Conservation (phyloP, 2,329 filamentous ascomycete genomes). For the Lanzia echinophila region DNA sequence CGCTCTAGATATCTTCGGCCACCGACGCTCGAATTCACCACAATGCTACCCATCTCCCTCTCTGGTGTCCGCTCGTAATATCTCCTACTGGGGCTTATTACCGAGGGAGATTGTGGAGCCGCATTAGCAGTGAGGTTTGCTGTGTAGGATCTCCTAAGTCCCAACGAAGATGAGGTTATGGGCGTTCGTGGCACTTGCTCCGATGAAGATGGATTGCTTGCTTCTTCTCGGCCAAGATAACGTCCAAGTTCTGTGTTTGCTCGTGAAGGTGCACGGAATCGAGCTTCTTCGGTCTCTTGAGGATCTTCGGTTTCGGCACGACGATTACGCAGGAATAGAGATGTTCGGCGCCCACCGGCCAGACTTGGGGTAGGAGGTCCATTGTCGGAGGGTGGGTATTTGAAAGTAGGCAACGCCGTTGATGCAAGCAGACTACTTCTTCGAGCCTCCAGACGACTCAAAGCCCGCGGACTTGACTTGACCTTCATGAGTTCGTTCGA, state of each 20-base stretch:
- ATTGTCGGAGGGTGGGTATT: slow-evolving; percentile 25
- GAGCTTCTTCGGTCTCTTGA: slow-evolving; percentile 36
- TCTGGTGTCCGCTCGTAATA: slow-evolving; percentile 9
- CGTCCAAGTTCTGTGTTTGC: slow-evolving; percentile 49
- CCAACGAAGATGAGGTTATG: neutral
- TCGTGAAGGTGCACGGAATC: slow-evolving; percentile 51
- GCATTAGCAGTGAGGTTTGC: slow-evolving; percentile 44
- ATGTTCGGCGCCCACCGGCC: slow-evolving; percentile 48
- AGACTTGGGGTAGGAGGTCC: slow-evolving; percentile 40
- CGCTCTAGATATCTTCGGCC: slow-evolving; percentile 26
- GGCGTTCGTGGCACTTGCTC: slow-evolving; percentile 16
- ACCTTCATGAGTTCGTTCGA: slow-evolving; percentile 19
- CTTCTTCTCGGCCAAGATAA: slow-evolving; percentile 36
- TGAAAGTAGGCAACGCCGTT: slow-evolving; percentile 27
- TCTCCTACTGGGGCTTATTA: slow-evolving; percentile 15
- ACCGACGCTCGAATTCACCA: slow-evolving; percentile 12
- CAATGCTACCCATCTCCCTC: slow-evolving; percentile 14
- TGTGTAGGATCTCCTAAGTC: slow-evolving; percentile 28
- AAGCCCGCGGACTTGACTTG: slow-evolving; percentile 28
- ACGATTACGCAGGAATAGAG: slow-evolving; percentile 40
- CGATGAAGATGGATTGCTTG: slow-evolving; percentile 32
- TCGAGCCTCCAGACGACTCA: slow-evolving; percentile 29
- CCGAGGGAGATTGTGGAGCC: slow-evolving; percentile 42
- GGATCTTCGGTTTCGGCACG: slow-evolving; percentile 29
- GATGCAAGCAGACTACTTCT: slow-evolving; percentile 30